Base-by-base conservation (phyloP, 768 basidiomycete genomes). In the Suillus decipiens region DNA sequence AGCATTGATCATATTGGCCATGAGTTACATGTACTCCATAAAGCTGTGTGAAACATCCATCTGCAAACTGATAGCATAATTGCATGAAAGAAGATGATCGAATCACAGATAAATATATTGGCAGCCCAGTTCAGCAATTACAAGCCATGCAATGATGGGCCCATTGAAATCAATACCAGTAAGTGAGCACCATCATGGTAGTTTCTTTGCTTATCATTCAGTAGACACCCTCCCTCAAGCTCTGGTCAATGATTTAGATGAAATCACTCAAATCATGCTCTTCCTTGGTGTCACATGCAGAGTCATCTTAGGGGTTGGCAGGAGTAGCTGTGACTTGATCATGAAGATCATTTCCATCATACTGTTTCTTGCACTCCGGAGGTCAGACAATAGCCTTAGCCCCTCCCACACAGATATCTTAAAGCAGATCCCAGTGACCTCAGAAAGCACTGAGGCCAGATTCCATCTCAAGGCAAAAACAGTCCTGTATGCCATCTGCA, bases 271-370 rank as follows among this genome's bases (percentile, higher is more conserved):
- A 45, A n/a, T 45, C 0, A 3, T 45, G 8, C 43, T 45, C 19
- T 45, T 45, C n/a, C 43, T 45, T n/a, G 8, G n/a, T 7, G 10
- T 45, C 3, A 11, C 9, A 45, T 45, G 43, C 43, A 45, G 43
- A 50, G 33, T 68, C 10, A 33, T 75, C 15, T 62, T 71, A 55
- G 65, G 66, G 6, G 56, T 73, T 15, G 47, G 69, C 19, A 39
- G 10, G 2, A 12, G 9, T 6, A 60, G 54, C 0, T 53, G 61
- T n/a, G 61, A 72, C 28, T 70, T 59, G 43, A 41, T 31, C n/a
- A 43, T 59, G 28, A 59, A 41, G 28, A 59, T 59, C 22, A 39
- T 59, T 19, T 39, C 39, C 33, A 9, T 59, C 24, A 36, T 54
- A 41, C 53, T 54, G 4, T 54, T 36, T 39, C 28, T 61, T 9